Evolutionary conservation across 257 asterid species (phyloP).

Genomic region (Primulina tabacum): DNA sequence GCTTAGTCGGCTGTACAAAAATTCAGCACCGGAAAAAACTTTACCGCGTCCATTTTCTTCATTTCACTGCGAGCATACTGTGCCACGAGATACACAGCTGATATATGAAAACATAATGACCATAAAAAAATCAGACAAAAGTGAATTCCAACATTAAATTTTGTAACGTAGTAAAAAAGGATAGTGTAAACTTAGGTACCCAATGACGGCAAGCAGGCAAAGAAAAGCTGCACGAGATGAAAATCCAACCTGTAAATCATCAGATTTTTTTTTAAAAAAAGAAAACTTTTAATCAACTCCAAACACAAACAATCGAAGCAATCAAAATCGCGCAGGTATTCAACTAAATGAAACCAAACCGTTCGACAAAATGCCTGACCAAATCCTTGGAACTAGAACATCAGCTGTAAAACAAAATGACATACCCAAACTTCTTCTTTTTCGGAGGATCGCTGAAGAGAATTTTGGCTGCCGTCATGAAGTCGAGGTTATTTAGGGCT

Average conservation of each 20-base stretch:
- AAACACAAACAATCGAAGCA: too few relatives aligned
- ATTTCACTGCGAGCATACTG: conserved; percentile 92
- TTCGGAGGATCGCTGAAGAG: conserved; percentile 54
- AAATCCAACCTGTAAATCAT: conserved; percentile 68
- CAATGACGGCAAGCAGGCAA: conserved; percentile 85
- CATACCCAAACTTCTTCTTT: conserved; percentile 75
- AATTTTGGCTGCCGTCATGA: conserved; percentile 62
- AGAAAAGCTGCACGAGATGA: conserved; percentile 87
- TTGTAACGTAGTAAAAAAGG: conserved; percentile 17
- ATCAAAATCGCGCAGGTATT: too few relatives aligned
- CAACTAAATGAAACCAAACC: conserved; percentile 8
- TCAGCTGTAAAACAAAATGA: conserved; percentile 28
- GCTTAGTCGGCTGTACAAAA: too few relatives aligned
- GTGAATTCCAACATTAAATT: conserved; percentile 4
- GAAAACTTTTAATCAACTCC: not conserved
- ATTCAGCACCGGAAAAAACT: not conserved
- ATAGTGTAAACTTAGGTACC: conserved; percentile 44
- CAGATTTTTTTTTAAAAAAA: conserved; percentile 7
- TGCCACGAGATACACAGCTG: conserved; percentile 97
- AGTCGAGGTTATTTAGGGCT: conserved; percentile 62
- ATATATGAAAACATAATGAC: conserved; percentile 26
- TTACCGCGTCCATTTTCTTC: conserved; percentile 94
- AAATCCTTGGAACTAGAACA: not conserved
- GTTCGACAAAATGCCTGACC: conserved; percentile 26
- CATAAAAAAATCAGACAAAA: conserved; percentile 19